A percentile compares a stretch with the other conserved stretches of the same genome.
These are phyloP conservation scores for Fraxinus albicans DNA, from an alignment of 305 asterid genomes.

Conservation along the genomic window DNA sequence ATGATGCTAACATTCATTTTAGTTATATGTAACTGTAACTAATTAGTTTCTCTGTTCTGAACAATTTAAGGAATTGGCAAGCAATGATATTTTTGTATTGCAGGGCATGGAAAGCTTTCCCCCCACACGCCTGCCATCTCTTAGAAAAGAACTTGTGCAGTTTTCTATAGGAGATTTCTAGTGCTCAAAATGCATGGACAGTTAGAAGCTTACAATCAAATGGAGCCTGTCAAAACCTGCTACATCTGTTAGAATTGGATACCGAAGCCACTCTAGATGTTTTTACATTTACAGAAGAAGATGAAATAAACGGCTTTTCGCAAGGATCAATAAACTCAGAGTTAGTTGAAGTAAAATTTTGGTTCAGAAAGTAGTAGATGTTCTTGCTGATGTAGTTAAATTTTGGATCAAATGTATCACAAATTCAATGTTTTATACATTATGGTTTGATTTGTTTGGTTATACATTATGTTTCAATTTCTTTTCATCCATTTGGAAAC, in stretches of 20 bases:
- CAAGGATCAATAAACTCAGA: slow-evolving; percentile 41
- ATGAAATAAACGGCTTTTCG: slow-evolving; percentile 27
- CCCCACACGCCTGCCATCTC: slow-evolving; percentile 61
- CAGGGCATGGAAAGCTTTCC: slow-evolving; percentile 83
- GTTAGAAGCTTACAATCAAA: slow-evolving; percentile 39
- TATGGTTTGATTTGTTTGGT: too few relatives aligned
- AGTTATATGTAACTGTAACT: slow-evolving; percentile 7
- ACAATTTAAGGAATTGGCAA: slow-evolving; percentile 13
- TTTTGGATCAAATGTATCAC: too few relatives aligned
- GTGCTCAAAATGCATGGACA: slow-evolving; percentile 52
- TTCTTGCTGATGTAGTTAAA: too few relatives aligned
- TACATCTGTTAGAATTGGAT: slow-evolving; percentile 76
- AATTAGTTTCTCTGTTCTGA: background rate
- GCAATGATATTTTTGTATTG: slow-evolving; percentile 28
- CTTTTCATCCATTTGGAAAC: too few relatives aligned
- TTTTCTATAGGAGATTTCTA: slow-evolving; percentile 71
- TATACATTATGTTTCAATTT: too few relatives aligned
- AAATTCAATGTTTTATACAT: too few relatives aligned
- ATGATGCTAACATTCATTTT: slow-evolving; percentile 6
- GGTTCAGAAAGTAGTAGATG: too few relatives aligned
- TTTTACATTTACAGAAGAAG: slow-evolving; percentile 64
- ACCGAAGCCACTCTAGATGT: slow-evolving; percentile 89
- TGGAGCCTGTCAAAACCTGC: slow-evolving; percentile 51
- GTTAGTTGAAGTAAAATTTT: slow-evolving; percentile 26
- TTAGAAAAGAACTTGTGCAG: slow-evolving; percentile 64